phyloP scores from a whole-genome alignment of 306 rosid species.

The Ceratonia siliqua region DNA sequence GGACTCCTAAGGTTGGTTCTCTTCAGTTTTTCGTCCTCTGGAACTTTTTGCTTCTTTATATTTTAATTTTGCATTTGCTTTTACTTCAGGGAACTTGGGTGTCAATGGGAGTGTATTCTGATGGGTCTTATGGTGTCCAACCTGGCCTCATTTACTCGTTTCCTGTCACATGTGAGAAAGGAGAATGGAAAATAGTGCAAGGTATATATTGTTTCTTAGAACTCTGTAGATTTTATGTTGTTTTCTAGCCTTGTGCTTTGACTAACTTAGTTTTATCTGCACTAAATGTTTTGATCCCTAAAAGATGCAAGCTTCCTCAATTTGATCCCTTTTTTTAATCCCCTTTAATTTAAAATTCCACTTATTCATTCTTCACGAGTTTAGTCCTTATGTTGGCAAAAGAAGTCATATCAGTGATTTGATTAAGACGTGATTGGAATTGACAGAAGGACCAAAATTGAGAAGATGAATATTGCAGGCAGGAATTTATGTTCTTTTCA shows the following conservation, averaged over 20 bases:
- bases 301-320: too few relatives aligned
- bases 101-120: constrained; percentile 93
- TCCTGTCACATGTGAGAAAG: constrained; percentile 90
- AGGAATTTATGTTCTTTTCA: not conserved
- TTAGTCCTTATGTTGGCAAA: too few relatives aligned
- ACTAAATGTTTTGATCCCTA: too few relatives aligned
- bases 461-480: too few relatives aligned
- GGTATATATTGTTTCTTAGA: constrained; percentile 41
- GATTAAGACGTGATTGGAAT: too few relatives aligned
- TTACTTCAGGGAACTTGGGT: constrained; percentile 70
- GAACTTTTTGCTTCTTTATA: not conserved
- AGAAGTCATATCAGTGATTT: too few relatives aligned
- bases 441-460: too few relatives aligned
- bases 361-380: too few relatives aligned
- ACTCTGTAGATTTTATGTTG: not conserved
- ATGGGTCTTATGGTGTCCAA: constrained; percentile 85
- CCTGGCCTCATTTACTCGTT: constrained; percentile 81
- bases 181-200: constrained; percentile 83
- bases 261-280: too few relatives aligned
- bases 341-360: too few relatives aligned
- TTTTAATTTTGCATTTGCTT: constrained; percentile 28
- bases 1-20: constrained; percentile 64
- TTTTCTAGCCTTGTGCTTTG: not conserved
- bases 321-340: too few relatives aligned
- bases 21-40: constrained; percentile 12